Evolutionary conservation across 192 early-diverging fungal genomes (phyloP), one percentile per base, ranked within the genome.

Genomic region (Gamsiella multidivaricata): DNA sequence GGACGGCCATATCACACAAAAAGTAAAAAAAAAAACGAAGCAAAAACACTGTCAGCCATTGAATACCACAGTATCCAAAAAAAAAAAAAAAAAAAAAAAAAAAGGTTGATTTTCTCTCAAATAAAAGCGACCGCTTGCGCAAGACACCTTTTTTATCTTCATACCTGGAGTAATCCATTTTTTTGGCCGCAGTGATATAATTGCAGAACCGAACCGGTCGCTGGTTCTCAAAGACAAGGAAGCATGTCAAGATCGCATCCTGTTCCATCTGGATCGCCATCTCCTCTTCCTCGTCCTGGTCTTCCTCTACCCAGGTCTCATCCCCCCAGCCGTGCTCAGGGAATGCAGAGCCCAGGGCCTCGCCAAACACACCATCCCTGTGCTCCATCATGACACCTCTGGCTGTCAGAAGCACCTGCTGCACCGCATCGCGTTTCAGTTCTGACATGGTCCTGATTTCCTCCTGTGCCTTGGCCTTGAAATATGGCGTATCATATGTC

Each of bases 211-310:
- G 46, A 17, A 34, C 52, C n/a, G 46, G 61, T 3, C 50, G 10
- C 22, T 64, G 34, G 11, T 33, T 49, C 46, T 63, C 32, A 20
- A 37, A 49, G 15, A 72, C 25, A 54, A 73, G 36, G 55, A 50
- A 73, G 42, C 61, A 73, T 2, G 70, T 58, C 37, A 73, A 37
- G 26, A 73, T 65, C 6, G 70, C 70, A 26, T 73, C 70, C 29
- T 58, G 54, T 14, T 73, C 61, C 70, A 66, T 75, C 57, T 75
- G 71, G 5, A 66, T n/a, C 39, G 63, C 54, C 71, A 66, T 66
- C 32, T 54, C 71, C 3, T 60, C 58, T 12, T 75, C 71, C 12
- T 66, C 71, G 5, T 59, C 57, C n/a, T 54, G 5, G 0, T 25
- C 28, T 3, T 70, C 51, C 6, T 28, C 10, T n/a, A 22, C 29